Evolutionary conservation across 495 filamentous ascomycete genomes (phyloP).

Genomic region (Recurvomyces mirabilis): DNA sequence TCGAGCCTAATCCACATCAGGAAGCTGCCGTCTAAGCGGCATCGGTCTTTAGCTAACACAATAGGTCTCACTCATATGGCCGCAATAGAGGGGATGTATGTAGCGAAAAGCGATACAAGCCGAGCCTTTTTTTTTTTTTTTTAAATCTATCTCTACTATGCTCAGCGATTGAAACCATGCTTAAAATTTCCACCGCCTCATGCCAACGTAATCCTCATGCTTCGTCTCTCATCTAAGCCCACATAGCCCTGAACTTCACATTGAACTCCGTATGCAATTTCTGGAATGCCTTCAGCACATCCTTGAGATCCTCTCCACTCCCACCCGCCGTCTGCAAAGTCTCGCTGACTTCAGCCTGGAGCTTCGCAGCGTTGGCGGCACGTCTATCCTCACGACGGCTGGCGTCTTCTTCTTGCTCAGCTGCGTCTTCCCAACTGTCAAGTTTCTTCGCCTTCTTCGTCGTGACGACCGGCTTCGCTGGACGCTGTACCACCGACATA

Average conservation of each 20-base stretch:
- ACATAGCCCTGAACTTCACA: slow-evolving; percentile 52
- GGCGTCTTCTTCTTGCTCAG: slow-evolving; percentile 19
- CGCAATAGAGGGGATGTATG: too few relatives aligned
- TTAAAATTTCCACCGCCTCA: too few relatives aligned
- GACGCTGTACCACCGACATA: neutral
- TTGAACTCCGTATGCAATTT: slow-evolving; percentile 51
- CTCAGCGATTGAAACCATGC: too few relatives aligned
- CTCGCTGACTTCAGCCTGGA: slow-evolving; percentile 25
- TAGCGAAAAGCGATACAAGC: too few relatives aligned
- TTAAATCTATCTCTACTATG: too few relatives aligned
- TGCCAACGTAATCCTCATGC: too few relatives aligned
- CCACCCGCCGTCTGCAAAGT: slow-evolving; percentile 22
- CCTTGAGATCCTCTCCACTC: slow-evolving; percentile 37
- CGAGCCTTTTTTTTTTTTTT: too few relatives aligned
- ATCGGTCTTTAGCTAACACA: too few relatives aligned
- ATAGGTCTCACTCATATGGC: too few relatives aligned
- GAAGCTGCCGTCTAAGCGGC: too few relatives aligned
- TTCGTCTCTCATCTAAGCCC: slow-evolving; percentile 29
- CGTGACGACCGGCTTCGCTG: neutral
- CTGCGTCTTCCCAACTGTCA: slow-evolving; percentile 24
- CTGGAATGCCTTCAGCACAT: slow-evolving; percentile 46
- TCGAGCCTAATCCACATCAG: too few relatives aligned
- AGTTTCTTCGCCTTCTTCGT: slow-evolving; percentile 22
- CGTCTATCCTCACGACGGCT: slow-evolving; percentile 11
- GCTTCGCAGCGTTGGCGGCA: slow-evolving; percentile 24